Evolutionary conservation across 257 asterid genomes (phyloP).

Genomic region (Solanum chmielewskii): DNA sequence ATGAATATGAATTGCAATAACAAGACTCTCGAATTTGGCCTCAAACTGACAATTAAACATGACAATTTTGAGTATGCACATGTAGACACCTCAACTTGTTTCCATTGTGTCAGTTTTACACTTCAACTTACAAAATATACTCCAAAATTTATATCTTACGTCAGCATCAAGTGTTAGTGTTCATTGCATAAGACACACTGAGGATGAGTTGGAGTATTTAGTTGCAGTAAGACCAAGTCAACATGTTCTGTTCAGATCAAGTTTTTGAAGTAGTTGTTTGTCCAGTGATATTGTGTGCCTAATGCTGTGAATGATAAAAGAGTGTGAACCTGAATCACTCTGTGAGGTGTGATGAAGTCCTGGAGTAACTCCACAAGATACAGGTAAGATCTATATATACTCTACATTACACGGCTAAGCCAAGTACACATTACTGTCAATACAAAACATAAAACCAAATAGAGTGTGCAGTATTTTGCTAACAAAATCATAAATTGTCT

Average conservation of each 20-base stretch:
- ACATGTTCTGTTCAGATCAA: too few relatives aligned
- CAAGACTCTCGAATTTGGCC: not conserved
- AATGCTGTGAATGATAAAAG: not conserved
- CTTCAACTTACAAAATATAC: not conserved
- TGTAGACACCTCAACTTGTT: not conserved
- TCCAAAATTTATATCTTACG: too few relatives aligned
- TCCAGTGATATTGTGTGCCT: not conserved
- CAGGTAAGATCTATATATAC: too few relatives aligned
- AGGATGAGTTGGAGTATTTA: too few relatives aligned
- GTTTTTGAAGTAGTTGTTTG: not conserved
- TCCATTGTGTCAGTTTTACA: not conserved
- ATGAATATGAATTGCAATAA: too few relatives aligned
- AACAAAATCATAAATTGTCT: not conserved
- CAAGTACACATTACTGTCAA: not conserved
- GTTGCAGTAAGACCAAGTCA: too few relatives aligned
- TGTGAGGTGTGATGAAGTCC: not conserved
- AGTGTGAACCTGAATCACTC: not conserved
- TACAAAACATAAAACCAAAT: not conserved
- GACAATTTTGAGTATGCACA: not conserved
- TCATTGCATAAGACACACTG: not conserved
- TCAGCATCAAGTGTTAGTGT: not conserved
- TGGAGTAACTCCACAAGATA: not conserved
- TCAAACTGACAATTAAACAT: not conserved
- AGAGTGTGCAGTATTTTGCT: not conserved
- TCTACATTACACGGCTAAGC: not conserved